These are phyloP conservation scores for Hypericum androsaemum DNA, from an alignment of 345 rosid genomes.

Conservation along the genomic window DNA sequence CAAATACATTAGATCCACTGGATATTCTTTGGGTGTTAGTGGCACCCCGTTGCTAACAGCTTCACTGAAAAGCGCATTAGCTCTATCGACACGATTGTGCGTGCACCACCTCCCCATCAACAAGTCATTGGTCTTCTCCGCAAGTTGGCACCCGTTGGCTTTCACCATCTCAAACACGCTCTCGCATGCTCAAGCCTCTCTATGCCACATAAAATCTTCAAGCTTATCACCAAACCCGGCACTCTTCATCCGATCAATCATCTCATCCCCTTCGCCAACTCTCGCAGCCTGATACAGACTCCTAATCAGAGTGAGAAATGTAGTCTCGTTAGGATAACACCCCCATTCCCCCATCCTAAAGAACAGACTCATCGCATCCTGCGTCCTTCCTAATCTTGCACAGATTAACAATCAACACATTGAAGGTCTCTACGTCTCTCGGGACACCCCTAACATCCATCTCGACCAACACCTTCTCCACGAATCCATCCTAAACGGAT, in stretches of 20 bases:
- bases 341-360: slow-evolving; percentile 83
- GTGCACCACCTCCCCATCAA: slow-evolving; percentile 69
- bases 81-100: slow-evolving; percentile 58
- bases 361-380: slow-evolving; percentile 73
- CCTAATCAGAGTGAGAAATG: slow-evolving; percentile 51
- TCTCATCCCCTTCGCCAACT: slow-evolving; percentile 81
- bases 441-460: slow-evolving; percentile 89
- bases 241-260: slow-evolving; percentile 86
- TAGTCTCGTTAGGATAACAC: slow-evolving; percentile 54
- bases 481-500: slow-evolving; percentile 58
- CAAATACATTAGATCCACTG: slow-evolving; percentile 47
- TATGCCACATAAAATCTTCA: slow-evolving; percentile 75
- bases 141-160: slow-evolving; percentile 58
- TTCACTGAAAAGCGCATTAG: slow-evolving; percentile 63
- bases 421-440: slow-evolving; percentile 72
- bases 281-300: slow-evolving; percentile 90
- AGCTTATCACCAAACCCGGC: slow-evolving; percentile 48
- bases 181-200: slow-evolving; percentile 94
- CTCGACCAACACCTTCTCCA: slow-evolving; percentile 67
- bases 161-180: slow-evolving; percentile 75
- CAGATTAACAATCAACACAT: slow-evolving; percentile 59
- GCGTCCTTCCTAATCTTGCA: slow-evolving; percentile 76
- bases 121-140: slow-evolving; percentile 67
- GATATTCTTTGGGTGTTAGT: slow-evolving; percentile 64
- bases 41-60: slow-evolving; percentile 53